Evolutionary conservation across 768 basidiomycete species (phyloP).

Genomic region (Rhizopogon roseolus): DNA sequence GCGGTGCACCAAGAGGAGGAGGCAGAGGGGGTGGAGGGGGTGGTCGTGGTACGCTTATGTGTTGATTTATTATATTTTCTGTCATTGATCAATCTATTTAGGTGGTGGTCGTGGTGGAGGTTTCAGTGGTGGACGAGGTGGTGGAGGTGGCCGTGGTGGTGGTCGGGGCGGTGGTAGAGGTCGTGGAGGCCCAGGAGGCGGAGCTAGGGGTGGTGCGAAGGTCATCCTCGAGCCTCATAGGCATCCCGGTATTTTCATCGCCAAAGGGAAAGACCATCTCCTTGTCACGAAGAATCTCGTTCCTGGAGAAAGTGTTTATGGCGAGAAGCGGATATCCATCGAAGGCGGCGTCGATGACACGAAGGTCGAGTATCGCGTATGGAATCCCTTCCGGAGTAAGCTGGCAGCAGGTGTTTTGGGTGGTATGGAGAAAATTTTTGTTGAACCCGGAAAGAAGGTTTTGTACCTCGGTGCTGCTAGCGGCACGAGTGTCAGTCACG

Average conservation of each 20-base stretch:
- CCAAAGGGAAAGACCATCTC: constrained; percentile 95
- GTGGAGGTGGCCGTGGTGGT: constrained; percentile 37
- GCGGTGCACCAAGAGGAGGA: constrained; percentile 32
- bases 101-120: constrained; percentile 28
- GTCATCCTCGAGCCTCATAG: constrained; percentile 94
- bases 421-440: constrained; percentile 90
- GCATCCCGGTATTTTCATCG: constrained; percentile 93
- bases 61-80: constrained; percentile 4
- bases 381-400: constrained; percentile 99
- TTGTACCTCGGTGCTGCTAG: constrained; percentile 97
- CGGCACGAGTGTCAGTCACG: constrained; percentile 97
- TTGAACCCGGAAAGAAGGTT: constrained; percentile 92
- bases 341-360: constrained; percentile 70
- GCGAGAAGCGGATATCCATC: constrained; percentile 94
- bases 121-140: constrained; percentile 30
- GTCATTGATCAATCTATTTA: constrained; percentile 9
- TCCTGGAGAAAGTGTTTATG: constrained; percentile 96
- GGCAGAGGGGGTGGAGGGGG: constrained; percentile 38
- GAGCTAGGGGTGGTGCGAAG: constrained; percentile 77
- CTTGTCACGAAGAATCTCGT: constrained; percentile 97
- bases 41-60: constrained; percentile 28
- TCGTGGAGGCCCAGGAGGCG: constrained; percentile 63
- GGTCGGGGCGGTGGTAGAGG: constrained; percentile 44
- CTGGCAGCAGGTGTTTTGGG: constrained; percentile 95
- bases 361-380: constrained; percentile 96